Conservation (phyloP, 179 eudicot genomes). For the Corrigiola litoralis region DNA sequence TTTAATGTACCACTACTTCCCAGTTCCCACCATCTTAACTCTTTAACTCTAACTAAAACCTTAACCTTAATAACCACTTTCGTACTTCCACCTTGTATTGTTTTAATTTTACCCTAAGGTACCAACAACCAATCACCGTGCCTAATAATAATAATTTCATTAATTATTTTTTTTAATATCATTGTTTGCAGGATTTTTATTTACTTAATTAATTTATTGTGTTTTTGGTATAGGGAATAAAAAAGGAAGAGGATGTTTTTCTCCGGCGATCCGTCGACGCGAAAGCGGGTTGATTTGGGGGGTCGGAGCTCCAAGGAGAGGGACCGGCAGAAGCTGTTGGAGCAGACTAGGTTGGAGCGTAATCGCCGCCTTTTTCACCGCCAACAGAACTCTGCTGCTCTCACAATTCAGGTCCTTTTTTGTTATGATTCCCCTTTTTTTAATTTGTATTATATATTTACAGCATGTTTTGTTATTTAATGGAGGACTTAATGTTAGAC, state of each 20-base stretch:
- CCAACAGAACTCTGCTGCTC: slow-evolving; percentile 74
- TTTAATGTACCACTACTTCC: too few relatives aligned
- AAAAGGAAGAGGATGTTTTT: slow-evolving; percentile 53
- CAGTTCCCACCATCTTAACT: too few relatives aligned
- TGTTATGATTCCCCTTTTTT: not conserved
- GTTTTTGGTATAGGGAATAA: not conserved
- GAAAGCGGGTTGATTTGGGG: slow-evolving; percentile 93
- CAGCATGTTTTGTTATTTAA: not conserved
- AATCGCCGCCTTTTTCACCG: slow-evolving; percentile 59
- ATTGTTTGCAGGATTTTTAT: not conserved
- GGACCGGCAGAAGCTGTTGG: slow-evolving; percentile 86
- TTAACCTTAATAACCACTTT: too few relatives aligned
- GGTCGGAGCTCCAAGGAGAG: slow-evolving; percentile 93
- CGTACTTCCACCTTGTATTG: not conserved
- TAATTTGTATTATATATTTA: not conserved
- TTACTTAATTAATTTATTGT: not conserved
- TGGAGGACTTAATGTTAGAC: too few relatives aligned
- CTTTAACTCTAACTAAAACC: too few relatives aligned
- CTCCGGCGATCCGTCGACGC: slow-evolving; percentile 73
- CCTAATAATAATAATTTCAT: too few relatives aligned
- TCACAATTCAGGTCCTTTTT: slow-evolving; percentile 62
- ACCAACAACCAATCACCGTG: too few relatives aligned
- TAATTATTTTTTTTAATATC: too few relatives aligned
- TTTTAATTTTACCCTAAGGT: not conserved
- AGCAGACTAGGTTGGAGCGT: slow-evolving; percentile 76